Base-by-base conservation (phyloP, 441 rosid genomes). In the Rhodomyrtus psidioides region DNA sequence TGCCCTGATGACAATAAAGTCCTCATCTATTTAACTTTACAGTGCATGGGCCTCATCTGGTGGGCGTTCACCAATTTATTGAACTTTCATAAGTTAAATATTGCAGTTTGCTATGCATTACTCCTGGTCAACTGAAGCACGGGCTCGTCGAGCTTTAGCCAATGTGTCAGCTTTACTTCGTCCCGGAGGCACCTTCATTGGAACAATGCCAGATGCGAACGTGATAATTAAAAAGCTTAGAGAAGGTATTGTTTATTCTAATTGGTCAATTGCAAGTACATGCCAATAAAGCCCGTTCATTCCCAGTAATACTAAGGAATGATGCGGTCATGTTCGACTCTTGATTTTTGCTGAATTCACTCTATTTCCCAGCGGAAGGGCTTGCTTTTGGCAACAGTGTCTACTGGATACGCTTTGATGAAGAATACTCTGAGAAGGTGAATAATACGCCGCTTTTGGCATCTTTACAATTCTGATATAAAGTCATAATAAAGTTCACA, bases 191-290 rank as follows among this genome's bases (percentile, higher is more conserved):
- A 92, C 90, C 74, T 95, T 96, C 90, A 94, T 96, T 14, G 97
- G 99, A 88, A 95, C 99, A 70, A 97, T 96, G 99, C 99, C 99
- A 82, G 99, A 96, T 92, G 98, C 98, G 57, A 96, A 94, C 91
- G 99, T 97, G 83, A 94, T 97, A 55, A 70, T 97, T 3, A 94
- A 94, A 88, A 97, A 97, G 82, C 95, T 97, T 46, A 90, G 98
- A 94, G 92, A 92, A 95, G 98, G 99, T 97, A 84, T 55, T 85
- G 74, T n/a, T 79, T 70, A 39, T 70, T 39, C n/a, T 21, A 39
- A 70, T 34, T 70, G 49, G 9, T 70, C n/a, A 10, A 39, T 70
- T 13, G 15, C 79, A 70, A 39, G 10, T 70, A 70, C 49, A 39
- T 70, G 79, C 49, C 49, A 4, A 70, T 27, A 82, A 82, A 42